Base-by-base conservation (phyloP, 495 filamentous ascomycete species). In the Annulohypoxylon bovei region DNA sequence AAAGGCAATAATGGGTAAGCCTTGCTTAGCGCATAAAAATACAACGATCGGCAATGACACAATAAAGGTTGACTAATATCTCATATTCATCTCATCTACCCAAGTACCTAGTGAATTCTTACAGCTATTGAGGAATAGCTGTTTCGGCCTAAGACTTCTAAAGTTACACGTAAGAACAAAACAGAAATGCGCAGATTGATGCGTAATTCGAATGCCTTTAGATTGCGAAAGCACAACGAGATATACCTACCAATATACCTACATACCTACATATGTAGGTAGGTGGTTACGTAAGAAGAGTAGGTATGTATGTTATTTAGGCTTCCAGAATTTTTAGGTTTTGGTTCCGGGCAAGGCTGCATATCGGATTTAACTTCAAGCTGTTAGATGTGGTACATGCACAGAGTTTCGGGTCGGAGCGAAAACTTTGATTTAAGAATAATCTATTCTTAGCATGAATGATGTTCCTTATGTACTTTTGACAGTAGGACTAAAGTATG, bases 401-500 rank as follows among this genome's bases (percentile, higher is more conserved):
- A 40, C 22, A 35, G 14, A 32, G n/a, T 55, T 65, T 47, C 67
- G 67, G 67, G 62, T 40, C 67, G 67, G 30, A 27, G 46, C 62
- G 62, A 61, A 65, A 70, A 65, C 37, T 46, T 27, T 56, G 53
- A 46, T 35, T 56, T 14, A 12, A 22, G 4, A 12, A 42, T 12
- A 57, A 50, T 70, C 67, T 70, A 70, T 65, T 64, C 27, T 60
- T 70, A 70, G 67, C 22, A 70, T 55, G 28, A 18, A 30, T 35
- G 56, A 47, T 23, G 2, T 28, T 16, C 52, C n/a, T 27, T 27
- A 20, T 4, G 20, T 33, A 54, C 5, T n/a, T 22, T 46, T n/a
- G 18, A 50, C n/a, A 6, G 42, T 59, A 50, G 8, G 23, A 40
- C 58, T 28, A 16, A 25, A n/a, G 50, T 35, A n/a, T n/a, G n/a